phyloP scores from a whole-genome alignment of 2,329 filamentous ascomycete genomes.

The Samsoniella hepiali region DNA sequence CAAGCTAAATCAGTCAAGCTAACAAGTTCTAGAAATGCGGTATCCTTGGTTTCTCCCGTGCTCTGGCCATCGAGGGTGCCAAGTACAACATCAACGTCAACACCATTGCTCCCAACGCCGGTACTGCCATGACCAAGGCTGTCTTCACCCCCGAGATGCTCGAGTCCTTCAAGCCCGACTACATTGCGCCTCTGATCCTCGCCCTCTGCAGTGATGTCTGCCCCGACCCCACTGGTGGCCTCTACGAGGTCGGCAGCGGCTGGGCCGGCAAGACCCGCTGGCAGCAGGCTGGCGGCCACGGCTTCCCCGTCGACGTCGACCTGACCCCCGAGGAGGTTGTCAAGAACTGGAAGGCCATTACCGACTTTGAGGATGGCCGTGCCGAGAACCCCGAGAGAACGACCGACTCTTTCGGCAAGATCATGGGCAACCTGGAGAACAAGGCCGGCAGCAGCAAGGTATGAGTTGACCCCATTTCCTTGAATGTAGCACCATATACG shows the following conservation, averaged over 20 bases:
- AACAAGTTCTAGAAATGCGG: conserved; percentile 65
- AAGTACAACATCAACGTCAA: conserved; percentile 99
- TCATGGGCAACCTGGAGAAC: conserved; percentile 81
- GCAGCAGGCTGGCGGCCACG: conserved; percentile 86
- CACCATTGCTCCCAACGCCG: conserved; percentile 96
- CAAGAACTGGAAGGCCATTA: conserved; percentile 72
- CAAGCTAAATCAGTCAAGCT: conserved; percentile 19
- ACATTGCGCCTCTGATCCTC: conserved; percentile 89
- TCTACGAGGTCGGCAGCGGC: conserved; percentile 93
- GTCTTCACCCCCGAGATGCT: conserved; percentile 97
- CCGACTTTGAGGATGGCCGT: conserved; percentile 82
- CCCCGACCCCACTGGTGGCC: conserved; percentile 76
- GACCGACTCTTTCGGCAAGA: conserved; percentile 72
- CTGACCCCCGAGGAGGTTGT: conserved; percentile 82
- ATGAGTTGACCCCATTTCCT: conserved; percentile 41
- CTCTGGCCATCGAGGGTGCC: conserved; percentile 84
- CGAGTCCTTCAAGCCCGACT: conserved; percentile 98
- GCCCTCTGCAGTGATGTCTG: conserved; percentile 82
- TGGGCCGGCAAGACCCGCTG: conserved; percentile 92
- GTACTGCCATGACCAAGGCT: conserved; percentile 89
- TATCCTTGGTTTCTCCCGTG: conserved; percentile 92
- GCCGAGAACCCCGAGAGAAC: conserved; percentile 81
- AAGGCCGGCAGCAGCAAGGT: conserved; percentile 57
- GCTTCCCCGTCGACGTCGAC: conserved; percentile 82
- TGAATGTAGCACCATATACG: conserved; percentile 12